phyloP scores from a whole-genome alignment of 202 grass and related monocot genomes.

The Carex sylvatica region DNA sequence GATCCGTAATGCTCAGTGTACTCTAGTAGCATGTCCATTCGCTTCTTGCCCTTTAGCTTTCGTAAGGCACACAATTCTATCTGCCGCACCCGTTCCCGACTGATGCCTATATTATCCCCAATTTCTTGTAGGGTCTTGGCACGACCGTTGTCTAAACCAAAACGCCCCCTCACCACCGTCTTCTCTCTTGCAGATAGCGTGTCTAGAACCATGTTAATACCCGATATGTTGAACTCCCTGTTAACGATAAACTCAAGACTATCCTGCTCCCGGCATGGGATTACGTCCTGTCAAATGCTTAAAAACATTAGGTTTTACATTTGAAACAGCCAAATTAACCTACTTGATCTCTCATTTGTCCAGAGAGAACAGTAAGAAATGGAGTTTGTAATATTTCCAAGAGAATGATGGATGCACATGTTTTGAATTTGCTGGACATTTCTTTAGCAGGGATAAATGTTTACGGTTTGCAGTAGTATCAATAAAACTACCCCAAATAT shows the following conservation, averaged over 20 bases:
- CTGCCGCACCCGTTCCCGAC: slow-evolving; percentile 84
- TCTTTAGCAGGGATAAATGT: slow-evolving; percentile 1
- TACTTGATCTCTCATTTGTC: not conserved
- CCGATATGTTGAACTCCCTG: slow-evolving; percentile 57
- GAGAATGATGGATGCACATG: not conserved
- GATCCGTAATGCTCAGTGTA: slow-evolving; percentile 32
- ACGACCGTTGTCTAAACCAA: slow-evolving; percentile 66
- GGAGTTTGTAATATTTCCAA: not conserved
- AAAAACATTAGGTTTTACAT: slow-evolving; percentile 3
- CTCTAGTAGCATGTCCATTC: slow-evolving; percentile 46
- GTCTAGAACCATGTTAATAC: slow-evolving; percentile 58
- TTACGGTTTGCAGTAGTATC: not conserved
- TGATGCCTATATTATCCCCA: slow-evolving; percentile 63
- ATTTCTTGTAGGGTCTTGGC: slow-evolving; percentile 68
- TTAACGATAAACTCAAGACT: slow-evolving; percentile 56
- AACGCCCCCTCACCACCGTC: slow-evolving; percentile 60
- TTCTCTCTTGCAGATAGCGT: slow-evolving; percentile 67
- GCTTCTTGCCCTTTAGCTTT: slow-evolving; percentile 78
- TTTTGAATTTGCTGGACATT: not conserved
- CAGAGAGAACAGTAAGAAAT: not conserved
- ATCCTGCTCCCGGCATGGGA: slow-evolving; percentile 59
- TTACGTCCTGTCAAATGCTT: slow-evolving; percentile 48
- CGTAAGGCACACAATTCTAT: slow-evolving; percentile 71
- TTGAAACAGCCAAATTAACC: not conserved
- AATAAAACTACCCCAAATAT: not conserved